Evolutionary conservation across 768 basidiomycete genomes (phyloP), one percentile per base, ranked within the genome.

Genomic region (Boletus rubescentipes): DNA sequence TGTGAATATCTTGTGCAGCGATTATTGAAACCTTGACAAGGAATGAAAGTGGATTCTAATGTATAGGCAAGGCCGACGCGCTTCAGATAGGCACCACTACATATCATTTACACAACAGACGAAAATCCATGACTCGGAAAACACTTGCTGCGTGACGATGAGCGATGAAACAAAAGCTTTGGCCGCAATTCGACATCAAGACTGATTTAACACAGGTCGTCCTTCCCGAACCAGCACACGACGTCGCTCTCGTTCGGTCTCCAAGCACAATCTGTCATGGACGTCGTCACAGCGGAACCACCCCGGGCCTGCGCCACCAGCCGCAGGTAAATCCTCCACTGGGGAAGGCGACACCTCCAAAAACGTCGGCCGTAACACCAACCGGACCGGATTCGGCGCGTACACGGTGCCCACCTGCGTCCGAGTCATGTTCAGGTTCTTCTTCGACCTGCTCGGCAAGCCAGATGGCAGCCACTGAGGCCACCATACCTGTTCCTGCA

Each of bases 271-370:
- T 48, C 30, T 23, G 21, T 31, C 39, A 9, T 32, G n/a, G 14
- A 2, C 14, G 21, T 14, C 21, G 4, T 44, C 36, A 30, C 40
- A 18, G 12, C 20, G 44, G 12, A 23, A 39, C 4, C 4, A 30
- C 18, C 32, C 43, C 38, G n/a, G n/a, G n/a, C n/a, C n/a, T n/a
- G 5, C 34, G 6, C 18, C 10, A 0, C 26, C 7, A 29, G 4
- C 30, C 43, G 20, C 36, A 36, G 56, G 29, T 18, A 47, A 31
- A 30, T 9, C 6, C 3, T 63, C 62, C 31, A 61, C 59, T 1
- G 58, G 62, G 6, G 64, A 67, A n/a, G 67, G 64, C 1, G 62
- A 46, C 40, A 53, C 36, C 23, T 54, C 57, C 29, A 58, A 29
- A 10, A 51, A 48, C 21, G 66, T 62, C 29, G 66, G 63, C 11